phyloP scores from a whole-genome alignment of 148 eudicot genomes.

The Camellia japonica region DNA sequence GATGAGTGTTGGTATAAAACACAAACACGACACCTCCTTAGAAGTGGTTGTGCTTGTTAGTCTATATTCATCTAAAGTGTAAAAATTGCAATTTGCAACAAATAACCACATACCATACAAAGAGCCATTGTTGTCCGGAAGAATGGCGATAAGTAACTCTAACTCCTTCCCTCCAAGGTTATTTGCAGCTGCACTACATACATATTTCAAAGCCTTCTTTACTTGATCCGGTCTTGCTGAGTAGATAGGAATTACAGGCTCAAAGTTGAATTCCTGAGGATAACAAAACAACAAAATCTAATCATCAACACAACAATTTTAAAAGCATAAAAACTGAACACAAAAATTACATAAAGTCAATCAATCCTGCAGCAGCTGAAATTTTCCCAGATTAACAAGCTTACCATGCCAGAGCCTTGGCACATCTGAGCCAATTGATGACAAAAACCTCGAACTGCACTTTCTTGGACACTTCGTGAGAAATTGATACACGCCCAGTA shows the following conservation, averaged over 20 bases:
- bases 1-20: no score
- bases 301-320: not conserved
- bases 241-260: constrained; percentile 65
- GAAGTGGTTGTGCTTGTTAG: no score
- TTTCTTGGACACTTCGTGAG: constrained; percentile 67
- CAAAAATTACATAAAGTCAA: not conserved
- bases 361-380: not conserved
- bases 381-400: constrained; percentile 2
- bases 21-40: no score
- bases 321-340: not conserved
- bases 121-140: constrained; percentile 82
- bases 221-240: constrained; percentile 74
- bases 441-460: constrained; percentile 65
- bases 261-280: constrained; percentile 59
- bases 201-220: constrained; percentile 66
- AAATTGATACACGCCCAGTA: constrained; percentile 81
- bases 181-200: constrained; percentile 39
- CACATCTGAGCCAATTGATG: constrained; percentile 74
- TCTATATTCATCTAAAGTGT: no score
- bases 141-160: constrained; percentile 64
- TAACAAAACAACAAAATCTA: constrained; percentile 1
- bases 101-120: constrained; percentile 51
- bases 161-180: constrained; percentile 62
- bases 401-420: constrained; percentile 74
- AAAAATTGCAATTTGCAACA: no score